Percentiles rank a stretch among this genome's conserved stretches.
Conservation (phyloP, 306 rosid species). For the Cicer judaicum region DNA sequence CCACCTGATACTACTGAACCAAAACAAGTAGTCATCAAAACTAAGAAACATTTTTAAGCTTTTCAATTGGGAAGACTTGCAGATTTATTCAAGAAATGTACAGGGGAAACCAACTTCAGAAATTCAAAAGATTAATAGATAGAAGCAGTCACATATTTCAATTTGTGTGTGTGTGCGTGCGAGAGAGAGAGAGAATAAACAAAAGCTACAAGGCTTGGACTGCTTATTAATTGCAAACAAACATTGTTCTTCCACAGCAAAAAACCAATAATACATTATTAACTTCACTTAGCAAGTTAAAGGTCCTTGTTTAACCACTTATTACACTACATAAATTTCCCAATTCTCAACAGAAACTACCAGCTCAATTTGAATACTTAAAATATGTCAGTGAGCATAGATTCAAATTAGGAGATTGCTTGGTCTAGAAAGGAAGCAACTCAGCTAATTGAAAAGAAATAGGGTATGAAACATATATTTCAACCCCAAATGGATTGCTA, state of each 20-base stretch:
- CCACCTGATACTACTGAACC: too few species aligned
- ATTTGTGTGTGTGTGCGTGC: not conserved
- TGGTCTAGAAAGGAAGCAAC: too few species aligned
- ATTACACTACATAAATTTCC: not conserved
- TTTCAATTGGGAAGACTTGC: not conserved
- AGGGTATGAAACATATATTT: not conserved
- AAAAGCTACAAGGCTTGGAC: not conserved
- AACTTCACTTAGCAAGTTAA: conserved; percentile 13
- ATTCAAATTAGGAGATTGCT: not conserved
- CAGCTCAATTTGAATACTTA: conserved; percentile 3
- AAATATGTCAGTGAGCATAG: not conserved
- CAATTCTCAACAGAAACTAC: conserved; percentile 13
- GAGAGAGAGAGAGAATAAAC: not conserved
- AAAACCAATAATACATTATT: conserved; percentile 4
- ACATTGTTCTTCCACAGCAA: not conserved
- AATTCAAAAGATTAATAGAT: not conserved
- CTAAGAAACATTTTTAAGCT: not conserved
- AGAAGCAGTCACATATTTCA: not conserved
- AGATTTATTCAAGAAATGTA: conserved; percentile 2
- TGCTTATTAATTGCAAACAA: not conserved
- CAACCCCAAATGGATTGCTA: not conserved
- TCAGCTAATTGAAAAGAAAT: not conserved
- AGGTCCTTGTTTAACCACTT: not conserved
- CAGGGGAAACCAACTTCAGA: conserved; percentile 11
- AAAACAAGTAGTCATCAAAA: too few species aligned